Evolutionary conservation across 2,329 filamentous ascomycete species (phyloP), one percentile per base, ranked within the genome.

Genomic region (Fusarium redolens): DNA sequence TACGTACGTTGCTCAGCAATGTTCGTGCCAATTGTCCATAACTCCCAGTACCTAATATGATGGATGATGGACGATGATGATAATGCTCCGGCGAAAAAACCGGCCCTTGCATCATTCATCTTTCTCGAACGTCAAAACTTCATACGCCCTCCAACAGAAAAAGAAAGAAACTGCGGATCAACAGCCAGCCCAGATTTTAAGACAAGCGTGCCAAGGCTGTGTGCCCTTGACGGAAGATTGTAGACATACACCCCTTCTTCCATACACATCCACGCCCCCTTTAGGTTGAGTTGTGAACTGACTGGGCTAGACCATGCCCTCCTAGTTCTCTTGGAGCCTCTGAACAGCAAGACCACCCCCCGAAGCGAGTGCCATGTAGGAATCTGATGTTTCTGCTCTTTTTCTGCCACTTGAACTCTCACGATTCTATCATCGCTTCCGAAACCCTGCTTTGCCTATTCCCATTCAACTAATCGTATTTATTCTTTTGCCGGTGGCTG

Each of bases 311-410:
- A 71, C 74, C 61, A 66, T 58, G 69, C 61, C 61, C 65, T 73
- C 44, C 61, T 63, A 63, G 54, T 67, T 62, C 60, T 45, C 59
- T 45, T 64, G 52, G 52, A 60, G 68, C 61, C 55, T 65, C 69
- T 64, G 59, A 57, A 56, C 50, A 67, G 31, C 43, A 56, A 43
- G 61, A 72, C 68, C 68, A 73, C 73, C 74, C 71, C 68, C 63
- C 50, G 33, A 70, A 64, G 45, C 52, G 60, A 73, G 68, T 66
- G 71, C 44, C 38, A 71, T 75, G 70, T 68, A 67, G 62, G 64
- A 72, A 71, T 74, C 68, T 74, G 75, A 75, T 74, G 71, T 72
- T 76, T 69, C 73, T 64, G 73, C 71, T 74, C 63, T 75, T 70
- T 58, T 56, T 56, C 48, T 61, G 55, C 70, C 71, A 69, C 66